A percentile compares a stretch with the other conserved stretches of the same genome.
Conservation (phyloP, 345 rosid genomes). For the Eucalyptus polyanthemos region DNA sequence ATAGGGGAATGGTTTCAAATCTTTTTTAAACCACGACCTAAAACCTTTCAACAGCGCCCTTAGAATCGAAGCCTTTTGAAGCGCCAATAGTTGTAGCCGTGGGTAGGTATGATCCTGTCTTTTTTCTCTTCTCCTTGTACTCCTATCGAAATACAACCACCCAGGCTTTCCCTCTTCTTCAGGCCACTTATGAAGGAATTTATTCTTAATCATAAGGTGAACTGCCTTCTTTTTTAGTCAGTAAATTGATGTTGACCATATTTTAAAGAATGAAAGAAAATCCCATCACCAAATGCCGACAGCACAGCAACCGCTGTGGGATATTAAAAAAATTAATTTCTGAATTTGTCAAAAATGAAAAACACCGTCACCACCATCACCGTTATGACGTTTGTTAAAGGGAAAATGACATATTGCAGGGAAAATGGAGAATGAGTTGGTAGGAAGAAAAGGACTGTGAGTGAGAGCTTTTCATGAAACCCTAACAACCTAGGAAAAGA, state of each 20-base stretch:
- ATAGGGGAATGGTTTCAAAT: neutral
- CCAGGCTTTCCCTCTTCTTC: neutral
- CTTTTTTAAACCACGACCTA: neutral
- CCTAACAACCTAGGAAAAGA: neutral
- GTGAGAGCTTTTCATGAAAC: neutral
- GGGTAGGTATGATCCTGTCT: neutral
- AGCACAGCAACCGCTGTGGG: neutral
- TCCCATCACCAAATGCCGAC: neutral
- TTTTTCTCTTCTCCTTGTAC: neutral
- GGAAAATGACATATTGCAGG: neutral
- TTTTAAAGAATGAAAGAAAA: neutral
- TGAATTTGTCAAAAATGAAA: neutral
- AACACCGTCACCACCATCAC: neutral
- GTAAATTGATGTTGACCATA: neutral
- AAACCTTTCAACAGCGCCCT: neutral
- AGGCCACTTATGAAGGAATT: neutral
- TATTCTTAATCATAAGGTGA: neutral
- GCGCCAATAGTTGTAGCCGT: neutral
- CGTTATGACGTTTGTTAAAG: neutral
- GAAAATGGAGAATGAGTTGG: neutral
- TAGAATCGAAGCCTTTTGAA: neutral
- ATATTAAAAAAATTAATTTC: neutral
- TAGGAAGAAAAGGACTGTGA: neutral
- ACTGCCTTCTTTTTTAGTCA: neutral
- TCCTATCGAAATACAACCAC: neutral